phyloP scores from a whole-genome alignment of 2,329 filamentous ascomycete species.

The Monosporascus sp. region DNA sequence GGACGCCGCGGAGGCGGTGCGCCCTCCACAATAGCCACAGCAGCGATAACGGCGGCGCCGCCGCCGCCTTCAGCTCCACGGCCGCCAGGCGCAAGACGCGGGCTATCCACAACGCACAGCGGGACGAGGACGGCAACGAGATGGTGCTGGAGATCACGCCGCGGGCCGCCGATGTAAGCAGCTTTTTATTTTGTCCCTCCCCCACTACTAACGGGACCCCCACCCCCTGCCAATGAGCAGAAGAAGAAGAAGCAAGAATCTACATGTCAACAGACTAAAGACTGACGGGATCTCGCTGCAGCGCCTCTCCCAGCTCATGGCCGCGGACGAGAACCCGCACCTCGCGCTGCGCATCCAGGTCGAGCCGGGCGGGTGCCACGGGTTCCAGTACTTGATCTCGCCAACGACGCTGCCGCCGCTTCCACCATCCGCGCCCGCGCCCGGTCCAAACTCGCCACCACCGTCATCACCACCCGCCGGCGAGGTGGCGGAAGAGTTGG shows the following conservation, averaged over 20 bases:
- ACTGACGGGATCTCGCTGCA: conserved; percentile 18
- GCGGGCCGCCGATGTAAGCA: conserved; percentile 67
- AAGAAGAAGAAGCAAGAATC: too few species aligned
- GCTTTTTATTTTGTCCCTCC: background rate
- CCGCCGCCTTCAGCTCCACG: conserved; percentile 32
- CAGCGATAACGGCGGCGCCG: background rate
- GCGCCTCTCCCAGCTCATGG: conserved; percentile 74
- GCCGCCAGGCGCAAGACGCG: conserved; percentile 35
- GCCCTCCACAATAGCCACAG: background rate
- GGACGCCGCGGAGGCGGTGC: too few species aligned
- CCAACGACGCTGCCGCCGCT: conserved; percentile 57
- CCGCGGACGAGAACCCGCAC: conserved; percentile 65
- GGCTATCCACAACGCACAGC: conserved; percentile 63
- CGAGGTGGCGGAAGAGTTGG: conserved; percentile 9
- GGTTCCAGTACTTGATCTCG: conserved; percentile 95
- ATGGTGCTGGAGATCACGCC: conserved; percentile 81
- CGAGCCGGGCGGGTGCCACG: conserved; percentile 91
- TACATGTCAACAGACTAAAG: conserved; percentile 1
- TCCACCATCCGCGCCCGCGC: conserved; percentile 12
- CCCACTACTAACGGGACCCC: background rate
- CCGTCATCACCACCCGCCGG: conserved; percentile 3
- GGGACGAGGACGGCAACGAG: conserved; percentile 77
- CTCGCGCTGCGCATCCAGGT: conserved; percentile 88
- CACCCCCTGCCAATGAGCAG: background rate
- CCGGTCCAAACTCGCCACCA: conserved; percentile 1